Conservation (phyloP, 73 alveolate genomes). For the Paramecium caudatum region DNA sequence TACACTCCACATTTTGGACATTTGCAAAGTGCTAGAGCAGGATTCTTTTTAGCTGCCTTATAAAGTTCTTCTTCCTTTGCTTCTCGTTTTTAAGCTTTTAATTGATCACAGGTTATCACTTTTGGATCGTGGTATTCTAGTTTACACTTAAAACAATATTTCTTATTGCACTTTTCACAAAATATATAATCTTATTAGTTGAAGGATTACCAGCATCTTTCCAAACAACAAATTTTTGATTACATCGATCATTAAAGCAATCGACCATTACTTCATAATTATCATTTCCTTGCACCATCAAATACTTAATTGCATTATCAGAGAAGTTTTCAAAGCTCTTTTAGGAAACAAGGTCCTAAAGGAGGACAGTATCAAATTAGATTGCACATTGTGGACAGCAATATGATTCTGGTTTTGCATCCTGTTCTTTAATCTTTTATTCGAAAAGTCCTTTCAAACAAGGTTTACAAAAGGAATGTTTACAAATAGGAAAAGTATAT, state of each 20-base stretch:
- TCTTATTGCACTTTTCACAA: not conserved
- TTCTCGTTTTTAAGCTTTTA: too few species aligned
- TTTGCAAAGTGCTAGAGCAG: not conserved
- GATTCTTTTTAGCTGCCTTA: not conserved
- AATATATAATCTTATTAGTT: not conserved
- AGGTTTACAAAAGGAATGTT: not conserved
- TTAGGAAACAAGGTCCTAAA: not conserved
- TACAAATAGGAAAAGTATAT: not conserved
- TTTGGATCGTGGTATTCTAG: not conserved
- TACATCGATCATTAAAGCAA: constrained; percentile 23
- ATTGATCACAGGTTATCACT: constrained; percentile 4
- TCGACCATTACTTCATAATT: not conserved
- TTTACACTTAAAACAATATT: constrained; percentile 21
- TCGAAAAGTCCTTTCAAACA: constrained; percentile 28
- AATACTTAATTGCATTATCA: not conserved
- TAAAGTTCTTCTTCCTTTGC: not conserved
- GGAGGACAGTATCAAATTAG: not conserved
- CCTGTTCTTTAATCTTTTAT: not conserved
- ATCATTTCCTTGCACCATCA: not conserved
- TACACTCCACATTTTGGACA: constrained; percentile 42
- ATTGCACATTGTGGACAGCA: constrained; percentile 14
- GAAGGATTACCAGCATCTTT: constrained; percentile 24
- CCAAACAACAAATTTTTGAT: constrained; percentile 26
- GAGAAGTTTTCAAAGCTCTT: not conserved
- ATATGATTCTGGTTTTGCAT: not conserved